These are phyloP conservation scores for Syzygium syzygioides DNA, from an alignment of 441 rosid genomes.

Conservation along the genomic window DNA sequence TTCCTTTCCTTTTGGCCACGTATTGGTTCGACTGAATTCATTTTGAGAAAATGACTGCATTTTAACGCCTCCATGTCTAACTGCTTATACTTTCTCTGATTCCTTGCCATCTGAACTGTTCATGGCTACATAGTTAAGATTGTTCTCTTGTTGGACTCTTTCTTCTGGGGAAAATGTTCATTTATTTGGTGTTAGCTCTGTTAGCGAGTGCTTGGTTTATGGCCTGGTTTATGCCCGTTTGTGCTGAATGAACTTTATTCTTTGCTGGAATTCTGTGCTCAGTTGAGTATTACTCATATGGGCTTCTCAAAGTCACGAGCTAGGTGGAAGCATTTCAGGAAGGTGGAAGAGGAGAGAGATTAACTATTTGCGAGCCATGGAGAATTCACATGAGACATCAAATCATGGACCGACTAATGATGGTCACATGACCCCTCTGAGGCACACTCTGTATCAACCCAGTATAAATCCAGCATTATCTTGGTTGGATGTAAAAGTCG, in stretches of 20 bases:
- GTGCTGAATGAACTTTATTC: not conserved
- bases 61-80: not conserved
- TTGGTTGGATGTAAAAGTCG: conserved; percentile 54
- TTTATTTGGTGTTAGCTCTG: not conserved
- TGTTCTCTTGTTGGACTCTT: not conserved
- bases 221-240: not conserved
- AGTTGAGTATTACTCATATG: conserved; percentile 7
- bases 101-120: not conserved
- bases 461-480: conserved; percentile 22
- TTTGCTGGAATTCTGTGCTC: not conserved
- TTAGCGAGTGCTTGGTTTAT: not conserved
- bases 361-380: conserved; percentile 35
- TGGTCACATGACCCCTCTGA: conserved; percentile 17
- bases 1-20: not conserved
- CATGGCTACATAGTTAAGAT: not conserved
- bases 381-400: conserved; percentile 36
- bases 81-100: not conserved
- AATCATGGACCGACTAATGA: conserved; percentile 24
- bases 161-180: not conserved
- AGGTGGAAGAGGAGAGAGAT: conserved; percentile 5
- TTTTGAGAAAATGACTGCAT: conserved; percentile 19
- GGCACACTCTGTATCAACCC: conserved; percentile 18
- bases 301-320: conserved; percentile 7
- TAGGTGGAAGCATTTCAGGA: conserved; percentile 18
- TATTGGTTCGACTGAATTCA: conserved; percentile 4